Base-by-base conservation (phyloP, 1,284 basidiomycete genomes). In the Lentinula novae-zelandiae region DNA sequence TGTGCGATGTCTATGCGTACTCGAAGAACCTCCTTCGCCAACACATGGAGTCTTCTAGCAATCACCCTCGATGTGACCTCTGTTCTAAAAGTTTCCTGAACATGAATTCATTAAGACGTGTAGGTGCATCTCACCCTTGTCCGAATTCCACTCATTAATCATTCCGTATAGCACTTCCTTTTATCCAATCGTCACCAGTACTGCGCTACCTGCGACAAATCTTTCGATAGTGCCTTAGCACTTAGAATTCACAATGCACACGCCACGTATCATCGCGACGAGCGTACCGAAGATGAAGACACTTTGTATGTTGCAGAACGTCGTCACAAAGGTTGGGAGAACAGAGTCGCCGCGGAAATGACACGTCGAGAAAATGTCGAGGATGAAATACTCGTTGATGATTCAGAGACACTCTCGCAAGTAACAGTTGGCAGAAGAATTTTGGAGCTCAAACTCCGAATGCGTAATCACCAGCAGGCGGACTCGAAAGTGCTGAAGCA, bases 1-100 rank as follows among this genome's bases (percentile, higher is more conserved):
- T 62, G 15, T 62, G 61, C 34, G 57, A 62, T 36, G 15, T 53
- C 8, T 54, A 62, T 36, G 57, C 55, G 27, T 33, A 48, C 9
- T 50, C 48, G 27, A 51, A 51, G 15, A 17, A 48, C 8, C 34
- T 50, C 27, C 57, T 58, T 15, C 57, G 50, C 20, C 27, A 48
- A 12, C 56, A 58, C 13, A 57, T 53, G 22, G 56, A 62, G 22
- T 42, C 52, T 39, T 54, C 57, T 9, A 27, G 20, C 17, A 31
- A 34, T 50, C 61, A 62, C 9, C 44, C 17, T 8, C n/a, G 17
- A 20, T 46, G 44, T 10, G 5, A 46, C 3, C 7, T 46, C 3
- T 20, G 17, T 8, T 8, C 17, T 2, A 22, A 10, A 6, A 46
- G n/a, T 22, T 46, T 20, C 1, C 9, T 46, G 17, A 46, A 20